Percentiles rank a stretch among this genome's conserved stretches.
These are phyloP conservation scores for Monilinia laxa DNA, from an alignment of 2,329 filamentous ascomycete species.

Conservation along the genomic window DNA sequence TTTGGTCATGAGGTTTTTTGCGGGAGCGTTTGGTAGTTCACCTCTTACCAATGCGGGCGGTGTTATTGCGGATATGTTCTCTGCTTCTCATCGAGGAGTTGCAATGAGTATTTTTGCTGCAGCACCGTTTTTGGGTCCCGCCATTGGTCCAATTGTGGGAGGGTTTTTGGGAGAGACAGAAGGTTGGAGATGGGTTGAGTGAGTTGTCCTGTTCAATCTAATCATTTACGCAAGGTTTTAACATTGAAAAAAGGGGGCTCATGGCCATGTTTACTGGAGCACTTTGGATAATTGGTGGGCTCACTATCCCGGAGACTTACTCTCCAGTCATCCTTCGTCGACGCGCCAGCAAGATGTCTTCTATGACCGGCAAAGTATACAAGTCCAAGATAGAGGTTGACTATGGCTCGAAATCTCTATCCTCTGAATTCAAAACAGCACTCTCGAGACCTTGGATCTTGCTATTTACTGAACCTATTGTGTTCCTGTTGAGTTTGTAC, in stretches of 20 bases:
- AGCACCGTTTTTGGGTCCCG: conserved; percentile 66
- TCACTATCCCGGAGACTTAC: conserved; percentile 60
- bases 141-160: conserved; percentile 63
- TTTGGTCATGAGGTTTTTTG: conserved; percentile 67
- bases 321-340: conserved; percentile 66
- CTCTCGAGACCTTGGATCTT: conserved; percentile 84
- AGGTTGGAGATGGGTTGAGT: conserved; percentile 73
- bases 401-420: conserved; percentile 56
- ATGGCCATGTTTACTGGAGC: conserved; percentile 66
- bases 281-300: conserved; percentile 54
- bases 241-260: conserved; percentile 44
- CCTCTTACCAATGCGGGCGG: conserved; percentile 62
- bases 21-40: conserved; percentile 60
- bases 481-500: conserved; percentile 77
- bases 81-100: conserved; percentile 50
- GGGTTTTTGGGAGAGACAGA: conserved; percentile 64
- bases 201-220: background rate
- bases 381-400: conserved; percentile 69
- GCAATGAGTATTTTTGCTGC: conserved; percentile 63
- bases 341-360: conserved; percentile 63
- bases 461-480: conserved; percentile 80
- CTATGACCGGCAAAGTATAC: conserved; percentile 56
- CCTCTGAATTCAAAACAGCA: conserved; percentile 71
- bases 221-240: background rate
- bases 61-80: conserved; percentile 61